Evolutionary conservation across 257 asterid genomes (phyloP).

Genomic region (Solanum habrochaites): DNA sequence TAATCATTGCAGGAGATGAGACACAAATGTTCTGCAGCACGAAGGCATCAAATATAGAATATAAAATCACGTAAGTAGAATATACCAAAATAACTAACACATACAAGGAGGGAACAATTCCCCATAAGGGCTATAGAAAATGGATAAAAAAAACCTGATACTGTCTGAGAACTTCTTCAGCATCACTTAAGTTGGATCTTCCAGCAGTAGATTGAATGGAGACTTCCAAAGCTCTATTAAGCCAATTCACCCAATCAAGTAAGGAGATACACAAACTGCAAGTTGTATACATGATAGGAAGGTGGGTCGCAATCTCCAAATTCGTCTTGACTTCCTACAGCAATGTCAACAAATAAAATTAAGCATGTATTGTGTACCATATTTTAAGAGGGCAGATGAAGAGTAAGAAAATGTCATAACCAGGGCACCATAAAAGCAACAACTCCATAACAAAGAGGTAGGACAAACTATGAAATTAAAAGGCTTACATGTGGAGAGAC

Average conservation of each 20-base stretch:
- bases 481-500: not conserved
- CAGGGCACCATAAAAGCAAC: not conserved
- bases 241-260: slow-evolving; percentile 57
- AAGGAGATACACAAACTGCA: slow-evolving; percentile 33
- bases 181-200: slow-evolving; percentile 36
- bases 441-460: not conserved
- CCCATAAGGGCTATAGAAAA: not conserved
- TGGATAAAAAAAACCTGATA: slow-evolving; percentile 45
- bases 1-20: slow-evolving; percentile 42
- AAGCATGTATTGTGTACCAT: not conserved
- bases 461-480: not conserved
- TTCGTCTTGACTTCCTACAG: slow-evolving; percentile 59
- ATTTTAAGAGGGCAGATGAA: not conserved
- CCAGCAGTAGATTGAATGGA: slow-evolving; percentile 25
- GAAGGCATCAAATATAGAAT: not conserved
- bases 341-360: not conserved
- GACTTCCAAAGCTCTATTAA: slow-evolving; percentile 56
- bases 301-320: slow-evolving; percentile 39
- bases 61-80: not conserved
- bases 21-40: slow-evolving; percentile 42
- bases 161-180: slow-evolving; percentile 45
- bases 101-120: not conserved
- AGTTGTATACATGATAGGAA: slow-evolving; percentile 38
- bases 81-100: not conserved
- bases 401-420: not conserved